These are phyloP conservation scores for Cytidiella melzeri DNA, from an alignment of 768 basidiomycete species.

Conservation along the genomic window DNA sequence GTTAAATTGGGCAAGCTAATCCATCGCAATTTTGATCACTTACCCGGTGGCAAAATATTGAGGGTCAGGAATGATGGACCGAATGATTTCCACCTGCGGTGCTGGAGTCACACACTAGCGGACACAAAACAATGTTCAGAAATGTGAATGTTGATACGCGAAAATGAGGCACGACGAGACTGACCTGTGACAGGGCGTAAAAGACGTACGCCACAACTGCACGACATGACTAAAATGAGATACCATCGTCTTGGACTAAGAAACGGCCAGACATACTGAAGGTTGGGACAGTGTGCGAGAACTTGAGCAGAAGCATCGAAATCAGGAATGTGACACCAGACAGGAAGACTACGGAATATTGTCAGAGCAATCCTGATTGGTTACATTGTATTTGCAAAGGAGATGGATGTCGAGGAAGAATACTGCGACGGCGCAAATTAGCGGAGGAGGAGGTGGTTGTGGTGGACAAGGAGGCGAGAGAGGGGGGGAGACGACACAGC, in stretches of 20 bases:
- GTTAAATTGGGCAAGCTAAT: constrained; percentile 5
- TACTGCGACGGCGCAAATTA: constrained; percentile 31
- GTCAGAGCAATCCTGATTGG: too few relatives aligned
- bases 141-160: too few relatives aligned
- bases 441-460: constrained; percentile 32
- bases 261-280: constrained; percentile 27
- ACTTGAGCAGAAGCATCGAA: constrained; percentile 34
- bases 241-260: too few relatives aligned
- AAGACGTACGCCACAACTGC: constrained; percentile 36
- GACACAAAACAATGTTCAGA: background rate
- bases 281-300: constrained; percentile 30
- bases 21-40: too few relatives aligned
- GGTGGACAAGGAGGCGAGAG: too few relatives aligned
- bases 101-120: constrained; percentile 30
- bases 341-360: constrained; percentile 30
- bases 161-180: background rate
- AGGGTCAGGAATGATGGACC: constrained; percentile 35
- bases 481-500: too few relatives aligned
- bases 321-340: constrained; percentile 34
- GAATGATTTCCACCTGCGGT: constrained; percentile 32
- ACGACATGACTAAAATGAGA: background rate
- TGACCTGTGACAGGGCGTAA: constrained; percentile 34
- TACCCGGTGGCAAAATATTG: constrained; percentile 32
- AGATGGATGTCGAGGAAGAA: constrained; percentile 34
- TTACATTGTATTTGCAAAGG: constrained; percentile 27